Base-by-base conservation (phyloP, 805 yeast species). In the Citeromyces nyonsensis region DNA sequence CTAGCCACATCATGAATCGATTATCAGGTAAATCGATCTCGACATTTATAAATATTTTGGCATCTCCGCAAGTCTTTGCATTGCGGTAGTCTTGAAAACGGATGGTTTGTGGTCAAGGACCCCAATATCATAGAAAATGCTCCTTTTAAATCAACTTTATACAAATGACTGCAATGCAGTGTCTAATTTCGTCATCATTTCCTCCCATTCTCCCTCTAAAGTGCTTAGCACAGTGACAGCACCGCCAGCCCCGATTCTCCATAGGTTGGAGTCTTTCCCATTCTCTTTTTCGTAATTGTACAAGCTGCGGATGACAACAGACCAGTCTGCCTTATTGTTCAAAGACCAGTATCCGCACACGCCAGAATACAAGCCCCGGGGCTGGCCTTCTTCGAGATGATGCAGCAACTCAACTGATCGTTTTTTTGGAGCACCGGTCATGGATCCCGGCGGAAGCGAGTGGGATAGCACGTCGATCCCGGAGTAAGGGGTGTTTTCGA, bases 361-460 rank as follows among this genome's bases (percentile, higher is more conserved):
- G 11, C 99, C 99, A 36, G 95, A 81, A 48, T 91, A 91, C 1
- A 88, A 53, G 0, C 97, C 97, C 44, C 77, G 54, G 44, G 97
- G 66, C 25, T 67, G 51, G 10, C 55, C 63, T 8, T 52, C 42
- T 43, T 79, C 91, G 5, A 79, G 50, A 1, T 49, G 47, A 38
- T 76, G 80, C 20, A 91, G 59, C 4, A 93, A 51, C 50, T 88
- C 91, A 5, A 91, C 94, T 0, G 95, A 83, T 37, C 95, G 66
- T 43, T 77, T 80, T 56, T 91, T 91, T 2, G 99, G 99, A 0
- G 99, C 99, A 3, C 99, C 99, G 0, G 99, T 91, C 99, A 91
- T 91, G 1, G 97, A 88, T 0, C 99, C 99, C 0, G 99, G 95
- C 3, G 99, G 98, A 25, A 93, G 57, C 0, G 95, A 73, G 37